Percentiles rank a stretch among this genome's conserved stretches.
Conservation (phyloP, 805 yeast species). For the Danielia reshetovae region DNA sequence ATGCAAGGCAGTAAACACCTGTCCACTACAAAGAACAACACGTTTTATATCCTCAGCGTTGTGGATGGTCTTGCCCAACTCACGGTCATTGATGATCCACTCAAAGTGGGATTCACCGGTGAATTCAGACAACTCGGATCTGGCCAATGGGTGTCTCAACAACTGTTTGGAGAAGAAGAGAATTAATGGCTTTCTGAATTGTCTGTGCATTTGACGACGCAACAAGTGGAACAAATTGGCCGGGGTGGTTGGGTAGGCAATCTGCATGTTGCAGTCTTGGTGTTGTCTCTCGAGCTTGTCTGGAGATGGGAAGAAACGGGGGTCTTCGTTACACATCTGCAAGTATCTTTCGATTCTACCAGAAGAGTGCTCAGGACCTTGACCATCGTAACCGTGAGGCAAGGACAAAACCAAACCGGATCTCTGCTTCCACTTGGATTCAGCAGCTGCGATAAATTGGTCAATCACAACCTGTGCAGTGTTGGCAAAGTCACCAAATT, state of each 20-base stretch:
- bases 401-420: conserved; percentile 91
- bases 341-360: conserved; percentile 96
- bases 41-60: conserved; percentile 83
- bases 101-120: conserved; percentile 89
- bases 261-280: conserved; percentile 97
- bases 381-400: conserved; percentile 99
- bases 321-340: conserved; percentile 94
- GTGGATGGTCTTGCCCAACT: conserved; percentile 73
- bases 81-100: conserved; percentile 93
- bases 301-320: conserved; percentile 85
- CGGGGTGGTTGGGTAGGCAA: conserved; percentile 98
- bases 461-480: conserved; percentile 97
- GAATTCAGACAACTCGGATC: conserved; percentile 79
- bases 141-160: conserved; percentile 89
- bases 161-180: conserved; percentile 89
- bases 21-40: conserved; percentile 82
- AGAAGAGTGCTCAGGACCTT: conserved; percentile 99
- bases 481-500: conserved; percentile 99
- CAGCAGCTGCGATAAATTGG: conserved; percentile 96
- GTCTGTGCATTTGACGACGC: conserved; percentile 99
- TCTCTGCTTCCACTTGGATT: conserved; percentile 98
- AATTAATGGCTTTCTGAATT: conserved; percentile 89
- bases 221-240: conserved; percentile 92
- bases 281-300: conserved; percentile 94
- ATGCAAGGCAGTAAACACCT: conserved; percentile 88